phyloP scores from a whole-genome alignment of 768 basidiomycete genomes.

The Russula emetica region DNA sequence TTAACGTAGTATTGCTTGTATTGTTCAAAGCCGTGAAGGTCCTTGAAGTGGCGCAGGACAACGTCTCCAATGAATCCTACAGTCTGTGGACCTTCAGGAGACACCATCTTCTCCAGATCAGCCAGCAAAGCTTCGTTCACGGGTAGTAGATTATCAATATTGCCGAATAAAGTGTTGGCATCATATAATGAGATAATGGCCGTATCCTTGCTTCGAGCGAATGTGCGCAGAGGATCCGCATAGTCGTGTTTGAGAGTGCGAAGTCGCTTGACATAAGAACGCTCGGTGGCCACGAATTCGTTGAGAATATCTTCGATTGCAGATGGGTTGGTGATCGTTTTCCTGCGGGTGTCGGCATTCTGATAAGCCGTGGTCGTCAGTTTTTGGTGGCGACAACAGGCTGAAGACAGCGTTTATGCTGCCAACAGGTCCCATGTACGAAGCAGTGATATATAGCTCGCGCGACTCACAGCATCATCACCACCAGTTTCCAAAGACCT shows the following conservation, averaged over 20 bases:
- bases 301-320: slow-evolving; percentile 71
- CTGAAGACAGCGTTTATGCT: not conserved
- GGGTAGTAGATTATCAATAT: slow-evolving; percentile 82
- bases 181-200: slow-evolving; percentile 87
- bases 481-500: slow-evolving; percentile 36
- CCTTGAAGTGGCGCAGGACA: slow-evolving; percentile 80
- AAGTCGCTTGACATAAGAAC: slow-evolving; percentile 81
- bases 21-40: slow-evolving; percentile 78
- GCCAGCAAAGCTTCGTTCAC: slow-evolving; percentile 85
- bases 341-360: slow-evolving; percentile 40
- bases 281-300: slow-evolving; percentile 86
- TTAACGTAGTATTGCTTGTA: slow-evolving; percentile 91
- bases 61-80: slow-evolving; percentile 79
- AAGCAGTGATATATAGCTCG: not conserved
- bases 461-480: slow-evolving; percentile 30
- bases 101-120: slow-evolving; percentile 77
- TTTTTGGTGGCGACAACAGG: not conserved
- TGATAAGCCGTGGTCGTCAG: slow-evolving; percentile 1
- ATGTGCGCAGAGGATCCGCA: slow-evolving; percentile 85
- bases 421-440: not conserved
- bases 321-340: slow-evolving; percentile 58
- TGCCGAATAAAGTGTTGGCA: slow-evolving; percentile 90
- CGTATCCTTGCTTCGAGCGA: slow-evolving; percentile 78
- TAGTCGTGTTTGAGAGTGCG: slow-evolving; percentile 82
- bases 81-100: slow-evolving; percentile 50